Conservation (phyloP, 1,139 yeast species). For the Blastobotrys ciferrii region DNA sequence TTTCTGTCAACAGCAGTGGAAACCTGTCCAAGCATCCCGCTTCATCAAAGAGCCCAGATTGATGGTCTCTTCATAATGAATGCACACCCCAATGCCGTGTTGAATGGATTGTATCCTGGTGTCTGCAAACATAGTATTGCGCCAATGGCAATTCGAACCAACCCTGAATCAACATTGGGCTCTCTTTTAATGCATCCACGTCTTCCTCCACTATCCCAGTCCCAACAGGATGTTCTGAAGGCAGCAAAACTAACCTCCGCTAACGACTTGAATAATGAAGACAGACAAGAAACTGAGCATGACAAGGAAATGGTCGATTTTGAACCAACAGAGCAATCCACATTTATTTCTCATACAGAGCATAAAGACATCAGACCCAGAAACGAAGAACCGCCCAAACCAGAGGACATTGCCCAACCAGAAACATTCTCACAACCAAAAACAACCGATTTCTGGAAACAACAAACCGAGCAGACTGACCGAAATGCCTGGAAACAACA, state of each 20-base stretch:
- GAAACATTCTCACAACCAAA: no score
- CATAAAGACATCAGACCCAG: no score
- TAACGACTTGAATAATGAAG: slow-evolving; percentile 19
- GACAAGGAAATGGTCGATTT: slow-evolving; percentile 24
- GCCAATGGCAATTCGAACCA: slow-evolving; percentile 61
- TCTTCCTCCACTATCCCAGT: slow-evolving; percentile 53
- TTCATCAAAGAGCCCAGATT: slow-evolving; percentile 62
- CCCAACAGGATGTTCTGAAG: slow-evolving; percentile 14
- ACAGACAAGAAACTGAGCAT: slow-evolving; percentile 30
- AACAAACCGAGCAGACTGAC: no score
- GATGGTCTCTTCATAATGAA: slow-evolving; percentile 56
- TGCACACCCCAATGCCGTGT: slow-evolving; percentile 37
- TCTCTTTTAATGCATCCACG: slow-evolving; percentile 69
- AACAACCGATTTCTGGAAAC: no score
- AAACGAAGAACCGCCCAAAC: no score
- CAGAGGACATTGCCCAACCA: no score
- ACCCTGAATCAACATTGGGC: slow-evolving; percentile 42
- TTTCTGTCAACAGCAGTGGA: slow-evolving; percentile 53
- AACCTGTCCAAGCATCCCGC: slow-evolving; percentile 52
- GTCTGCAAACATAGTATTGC: slow-evolving; percentile 56
- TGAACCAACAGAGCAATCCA: no score
- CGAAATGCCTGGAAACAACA: no score
- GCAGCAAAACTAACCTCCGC: slow-evolving; percentile 18
- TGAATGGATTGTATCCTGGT: slow-evolving; percentile 63
- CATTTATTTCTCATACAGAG: no score